phyloP scores from a whole-genome alignment of 805 yeast species.

The Danielia reshetovae region DNA sequence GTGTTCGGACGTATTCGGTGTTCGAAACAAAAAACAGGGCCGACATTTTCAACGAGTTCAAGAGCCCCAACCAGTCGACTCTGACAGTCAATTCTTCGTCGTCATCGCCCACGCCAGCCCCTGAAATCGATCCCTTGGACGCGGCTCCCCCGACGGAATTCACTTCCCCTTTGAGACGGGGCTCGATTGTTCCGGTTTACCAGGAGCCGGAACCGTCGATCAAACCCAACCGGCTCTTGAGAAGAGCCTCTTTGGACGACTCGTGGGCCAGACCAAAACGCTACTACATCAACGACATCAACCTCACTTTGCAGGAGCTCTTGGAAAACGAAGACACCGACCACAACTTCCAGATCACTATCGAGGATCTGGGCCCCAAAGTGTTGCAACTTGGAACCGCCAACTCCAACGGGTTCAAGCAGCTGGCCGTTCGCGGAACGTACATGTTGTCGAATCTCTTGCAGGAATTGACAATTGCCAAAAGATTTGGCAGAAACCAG shows the following conservation, averaged over 20 bases:
- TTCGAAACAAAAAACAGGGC: slow-evolving; percentile 14
- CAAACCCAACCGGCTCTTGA: slow-evolving; percentile 9
- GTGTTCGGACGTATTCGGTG: slow-evolving; percentile 58
- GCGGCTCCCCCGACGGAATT: background rate
- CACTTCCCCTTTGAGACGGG: slow-evolving; percentile 10
- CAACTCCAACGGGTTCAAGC: slow-evolving; percentile 76
- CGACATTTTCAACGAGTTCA: background rate
- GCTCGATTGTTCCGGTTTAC: slow-evolving; percentile 30
- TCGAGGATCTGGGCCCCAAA: slow-evolving; percentile 82
- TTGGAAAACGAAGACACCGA: slow-evolving; percentile 82
- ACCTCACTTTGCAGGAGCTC: slow-evolving; percentile 64
- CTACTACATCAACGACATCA: slow-evolving; percentile 73
- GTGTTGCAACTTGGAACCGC: slow-evolving; percentile 78
- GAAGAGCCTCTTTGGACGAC: slow-evolving; percentile 34
- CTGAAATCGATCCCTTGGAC: slow-evolving; percentile 2
- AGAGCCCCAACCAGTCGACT: slow-evolving; percentile 1
- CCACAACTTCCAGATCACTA: slow-evolving; percentile 75
- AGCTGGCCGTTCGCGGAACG: slow-evolving; percentile 76
- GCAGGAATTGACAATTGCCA: slow-evolving; percentile 86
- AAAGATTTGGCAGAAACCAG: slow-evolving; percentile 71
- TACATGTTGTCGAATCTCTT: slow-evolving; percentile 82
- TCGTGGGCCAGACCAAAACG: slow-evolving; percentile 32
- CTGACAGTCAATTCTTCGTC: slow-evolving; percentile 1
- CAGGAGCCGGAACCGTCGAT: slow-evolving; percentile 8
- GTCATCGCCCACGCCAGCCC: background rate